Evolutionary conservation across 139 green algal species (phyloP), one percentile per base, ranked within the genome.

Genomic region (Desmodesmus armatus): DNA sequence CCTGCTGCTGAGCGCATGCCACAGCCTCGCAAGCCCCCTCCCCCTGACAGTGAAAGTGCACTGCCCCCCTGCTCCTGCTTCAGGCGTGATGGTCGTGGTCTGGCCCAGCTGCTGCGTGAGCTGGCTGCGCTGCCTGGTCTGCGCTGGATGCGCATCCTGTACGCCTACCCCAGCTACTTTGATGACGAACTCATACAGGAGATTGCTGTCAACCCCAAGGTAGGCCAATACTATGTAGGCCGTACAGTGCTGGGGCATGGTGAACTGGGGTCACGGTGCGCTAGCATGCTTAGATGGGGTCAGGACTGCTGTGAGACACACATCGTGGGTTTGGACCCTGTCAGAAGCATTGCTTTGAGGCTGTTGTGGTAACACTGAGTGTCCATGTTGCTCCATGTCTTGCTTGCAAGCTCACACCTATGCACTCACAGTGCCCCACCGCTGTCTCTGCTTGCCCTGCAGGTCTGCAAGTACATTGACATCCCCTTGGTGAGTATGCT

Each of bases 381-480:
- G 51, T 62, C 51, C 21, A 19, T 62, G 23, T 27, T 72, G 63
- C 29, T 43, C 27, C 0, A 21, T 44, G 27, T 71, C 27, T 35
- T 53, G 67, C 51, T 3, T 37, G 1, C 60, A 53, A 21, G 37
- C 19, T 31, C 15, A 29, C 93, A 97, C 92, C 93, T 98, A 51
- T 96, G 91, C 91, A 98, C 98, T 85, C 98, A 98, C 91, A 95
- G 98, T 49, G 96, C 98, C 92, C 98, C 98, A 27, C 96, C 96
- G 63, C 91, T 98, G n/a, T 17, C 13, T 62, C 15, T 17, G 51
- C 51, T 13, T 70, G 35, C 37, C 19, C 39, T 25, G 33, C 93
- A 97, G 92, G 94, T 98, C 49, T 96, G 91, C 91, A 98, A 98
- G 86, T 98, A 98, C 91, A 95, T 98, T 49, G 96, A 98, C 92